These are phyloP conservation scores for Mollisia scopiformis DNA, from an alignment of 2,329 filamentous ascomycete genomes.

Conservation along the genomic window DNA sequence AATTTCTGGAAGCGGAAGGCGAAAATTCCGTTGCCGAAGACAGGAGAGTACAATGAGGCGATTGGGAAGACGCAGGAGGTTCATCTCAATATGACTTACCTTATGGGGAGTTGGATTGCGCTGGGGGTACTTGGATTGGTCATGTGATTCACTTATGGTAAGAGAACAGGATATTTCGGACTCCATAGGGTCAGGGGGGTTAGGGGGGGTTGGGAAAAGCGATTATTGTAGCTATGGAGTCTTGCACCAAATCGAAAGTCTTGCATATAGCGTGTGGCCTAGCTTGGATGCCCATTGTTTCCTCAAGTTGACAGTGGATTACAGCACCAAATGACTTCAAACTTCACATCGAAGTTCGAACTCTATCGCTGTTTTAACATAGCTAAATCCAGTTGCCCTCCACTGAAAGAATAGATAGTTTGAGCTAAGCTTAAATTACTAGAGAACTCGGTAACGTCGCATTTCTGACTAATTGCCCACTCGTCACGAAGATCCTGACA, in stretches of 20 bases:
- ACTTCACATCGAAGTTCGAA: no score
- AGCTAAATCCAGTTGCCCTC: no score
- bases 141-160: not conserved
- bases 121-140: conserved; percentile 10
- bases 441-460: no score
- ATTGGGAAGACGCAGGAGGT: conserved; percentile 27
- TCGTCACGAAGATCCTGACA: no score
- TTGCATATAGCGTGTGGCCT: not conserved
- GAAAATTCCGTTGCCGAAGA: conserved; percentile 25
- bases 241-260: not conserved
- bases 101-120: conserved; percentile 25
- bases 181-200: not conserved
- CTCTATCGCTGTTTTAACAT: no score
- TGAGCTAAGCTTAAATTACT: no score
- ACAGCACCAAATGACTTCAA: not conserved
- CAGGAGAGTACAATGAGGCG: conserved; percentile 30
- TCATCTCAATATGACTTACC: conserved; percentile 27
- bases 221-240: not conserved
- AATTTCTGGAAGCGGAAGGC: conserved; percentile 28
- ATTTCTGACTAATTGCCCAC: no score
- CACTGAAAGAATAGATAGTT: no score
- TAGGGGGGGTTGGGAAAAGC: not conserved
- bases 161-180: not conserved
- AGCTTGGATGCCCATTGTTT: not conserved
- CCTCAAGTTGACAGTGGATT: not conserved